Evolutionary conservation across 306 rosid genomes (phyloP).

Genomic region (Lagenaria siceraria): DNA sequence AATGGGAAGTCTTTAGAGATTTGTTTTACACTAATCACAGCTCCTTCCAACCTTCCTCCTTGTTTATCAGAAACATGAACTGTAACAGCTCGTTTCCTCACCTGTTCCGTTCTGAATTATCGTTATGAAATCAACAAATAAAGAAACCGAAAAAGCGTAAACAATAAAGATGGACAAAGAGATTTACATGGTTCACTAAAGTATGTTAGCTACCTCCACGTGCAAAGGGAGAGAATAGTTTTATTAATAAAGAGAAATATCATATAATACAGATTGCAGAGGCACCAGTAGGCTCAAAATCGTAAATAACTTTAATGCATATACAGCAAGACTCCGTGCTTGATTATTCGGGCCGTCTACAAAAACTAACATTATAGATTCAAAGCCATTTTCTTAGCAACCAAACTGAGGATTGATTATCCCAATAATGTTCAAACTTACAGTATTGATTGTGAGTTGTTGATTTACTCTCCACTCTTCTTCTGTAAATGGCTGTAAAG

Average conservation of each 20-base stretch:
- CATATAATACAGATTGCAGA: no score
- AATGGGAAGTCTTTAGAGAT: conserved; percentile 69
- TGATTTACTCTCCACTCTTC: conserved; percentile 65
- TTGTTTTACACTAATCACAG: conserved; percentile 32
- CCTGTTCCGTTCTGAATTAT: conserved; percentile 13
- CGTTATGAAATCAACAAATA: no score
- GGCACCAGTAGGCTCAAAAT: no score
- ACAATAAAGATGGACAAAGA: no score
- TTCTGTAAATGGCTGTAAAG: conserved; percentile 62
- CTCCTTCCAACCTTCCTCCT: conserved; percentile 55
- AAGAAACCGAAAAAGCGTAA: no score
- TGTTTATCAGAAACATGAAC: conserved; percentile 52
- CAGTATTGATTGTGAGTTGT: conserved; percentile 52
- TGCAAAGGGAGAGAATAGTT: no score
- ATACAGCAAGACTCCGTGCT: no score
- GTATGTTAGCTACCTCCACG: no score
- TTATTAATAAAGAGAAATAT: no score
- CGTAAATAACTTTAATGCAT: no score
- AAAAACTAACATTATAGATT: not conserved
- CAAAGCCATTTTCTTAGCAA: not conserved
- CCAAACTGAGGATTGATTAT: not conserved
- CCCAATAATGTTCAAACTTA: conserved; percentile 9
- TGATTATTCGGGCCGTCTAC: not conserved
- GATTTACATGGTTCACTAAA: no score
- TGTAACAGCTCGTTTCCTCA: conserved; percentile 63